Base-by-base conservation (phyloP, 352 stramenopile genomes). In the Globisporangium cylindrosporum region DNA sequence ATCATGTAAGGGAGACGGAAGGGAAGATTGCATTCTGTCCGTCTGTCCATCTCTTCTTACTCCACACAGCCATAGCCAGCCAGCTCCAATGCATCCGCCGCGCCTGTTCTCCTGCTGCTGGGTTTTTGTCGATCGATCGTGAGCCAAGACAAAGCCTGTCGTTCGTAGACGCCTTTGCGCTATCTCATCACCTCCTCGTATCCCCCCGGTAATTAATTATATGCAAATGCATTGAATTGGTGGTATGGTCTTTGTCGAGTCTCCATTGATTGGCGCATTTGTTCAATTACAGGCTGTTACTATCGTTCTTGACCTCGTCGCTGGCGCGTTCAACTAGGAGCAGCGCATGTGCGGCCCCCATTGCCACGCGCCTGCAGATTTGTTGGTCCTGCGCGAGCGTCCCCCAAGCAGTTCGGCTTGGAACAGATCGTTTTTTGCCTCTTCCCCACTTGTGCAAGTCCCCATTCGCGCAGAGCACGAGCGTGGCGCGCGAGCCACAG, bases 401-500 rank as follows among this genome's bases (percentile, higher is more conserved):
- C 14, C 49, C 36, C 56, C 56, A 59, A 1, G 63, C 59, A n/a
- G 51, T 24, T 41, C 38, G 20, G 18, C 27, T 59, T 24, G 41
- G 18, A 20, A 10, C 6, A 8, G 20, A 10, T 27, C 55, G 32
- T 12, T 18, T n/a, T 24, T 62, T 18, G 20, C 4, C 7, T 7
- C 25, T 61, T 41, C 85, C 84, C 82, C 87, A 93, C 65, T 72
- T 86, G 46, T 85, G 79, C 53, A 92, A 24, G 9, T 74, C 70
- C 34, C 81, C 77, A 53, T 79, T 75, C 51, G 60, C 59, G 60
- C 75, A 81, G 15, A 88, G 60, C 3, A 77, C 78, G 1, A 88
- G 54, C 4, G 85, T 93, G 57, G 79, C 78, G 20, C 85, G 76
- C 12, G 73, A 68, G 5, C 85, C 81, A 68, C 87, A 93, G 1